These are phyloP conservation scores for Fusarium humuli DNA, from an alignment of 2,329 filamentous ascomycete genomes.

Conservation along the genomic window DNA sequence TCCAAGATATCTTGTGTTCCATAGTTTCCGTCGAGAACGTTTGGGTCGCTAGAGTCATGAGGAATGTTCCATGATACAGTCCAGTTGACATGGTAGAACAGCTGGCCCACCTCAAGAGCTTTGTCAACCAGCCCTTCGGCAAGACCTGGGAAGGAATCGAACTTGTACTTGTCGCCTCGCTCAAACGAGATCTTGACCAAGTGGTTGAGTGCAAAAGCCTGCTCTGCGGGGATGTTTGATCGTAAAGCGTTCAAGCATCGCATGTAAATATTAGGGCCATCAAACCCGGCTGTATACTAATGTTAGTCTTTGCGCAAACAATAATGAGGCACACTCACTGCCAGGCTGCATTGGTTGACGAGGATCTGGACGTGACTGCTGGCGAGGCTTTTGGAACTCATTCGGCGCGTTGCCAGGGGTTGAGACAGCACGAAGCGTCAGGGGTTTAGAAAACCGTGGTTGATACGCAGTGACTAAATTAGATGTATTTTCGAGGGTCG, in stretches of 20 bases:
- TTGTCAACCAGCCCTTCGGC: conserved; percentile 91
- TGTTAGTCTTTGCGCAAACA: conserved; percentile 22
- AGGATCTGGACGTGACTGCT: conserved; percentile 56
- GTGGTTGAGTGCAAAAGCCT: conserved; percentile 93
- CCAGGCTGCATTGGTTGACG: conserved; percentile 68
- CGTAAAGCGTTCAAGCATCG: conserved; percentile 86
- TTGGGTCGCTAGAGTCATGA: conserved; percentile 65
- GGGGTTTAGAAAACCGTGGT: conserved; percentile 69
- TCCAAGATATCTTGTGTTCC: conserved; percentile 70
- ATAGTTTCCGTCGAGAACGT: conserved; percentile 57
- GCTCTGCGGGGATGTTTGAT: conserved; percentile 81
- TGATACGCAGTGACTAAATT: conserved; percentile 76
- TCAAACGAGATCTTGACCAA: conserved; percentile 96
- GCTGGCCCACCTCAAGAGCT: conserved; percentile 78
- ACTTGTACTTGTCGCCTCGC: conserved; percentile 93
- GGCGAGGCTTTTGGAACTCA: conserved; percentile 65
- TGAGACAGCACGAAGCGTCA: conserved; percentile 77
- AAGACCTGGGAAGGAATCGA: conserved; percentile 89
- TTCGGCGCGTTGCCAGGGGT: conserved; percentile 80
- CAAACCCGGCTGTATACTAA: conserved; percentile 63
- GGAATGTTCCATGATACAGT: conserved; percentile 73
- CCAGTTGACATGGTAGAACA: conserved; percentile 89
- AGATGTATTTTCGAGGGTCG: conserved; percentile 67
- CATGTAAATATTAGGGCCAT: conserved; percentile 90
- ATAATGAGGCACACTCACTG: conserved; percentile 59